Conservation (phyloP, 371 early-diverging fungal species). For the Lichtheimia ornata region DNA sequence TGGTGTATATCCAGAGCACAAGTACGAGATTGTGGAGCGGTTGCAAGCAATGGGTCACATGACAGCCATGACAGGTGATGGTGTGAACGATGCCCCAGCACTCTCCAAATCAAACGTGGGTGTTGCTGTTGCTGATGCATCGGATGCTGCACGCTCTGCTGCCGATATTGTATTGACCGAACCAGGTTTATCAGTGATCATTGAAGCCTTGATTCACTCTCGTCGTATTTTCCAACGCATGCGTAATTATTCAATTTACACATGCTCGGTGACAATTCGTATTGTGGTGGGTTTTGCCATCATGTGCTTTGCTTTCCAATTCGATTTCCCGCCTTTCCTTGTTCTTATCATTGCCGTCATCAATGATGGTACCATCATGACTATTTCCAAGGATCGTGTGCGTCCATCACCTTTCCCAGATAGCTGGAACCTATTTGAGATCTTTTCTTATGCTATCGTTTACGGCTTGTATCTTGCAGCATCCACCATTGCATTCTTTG, state of each 20-base stretch:
- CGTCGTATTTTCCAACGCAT: slow-evolving; percentile 79
- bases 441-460: slow-evolving; percentile 58
- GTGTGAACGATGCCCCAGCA: slow-evolving; percentile 97
- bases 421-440: slow-evolving; percentile 62
- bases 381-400: slow-evolving; percentile 64
- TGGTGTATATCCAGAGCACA: slow-evolving; percentile 93
- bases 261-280: slow-evolving; percentile 67
- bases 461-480: slow-evolving; percentile 61
- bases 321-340: slow-evolving; percentile 69
- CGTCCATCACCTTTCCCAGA: slow-evolving; percentile 60
- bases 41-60: slow-evolving; percentile 83
- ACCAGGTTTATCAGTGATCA: slow-evolving; percentile 78
- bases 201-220: slow-evolving; percentile 66
- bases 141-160: slow-evolving; percentile 79
- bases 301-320: slow-evolving; percentile 58
- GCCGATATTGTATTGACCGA: slow-evolving; percentile 79
- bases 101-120: slow-evolving; percentile 85
- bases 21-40: slow-evolving; percentile 91
- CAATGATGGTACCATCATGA: slow-evolving; percentile 68
- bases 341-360: slow-evolving; percentile 64
- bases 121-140: slow-evolving; percentile 83
- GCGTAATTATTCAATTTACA: slow-evolving; percentile 66
- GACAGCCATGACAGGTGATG: slow-evolving; percentile 95
- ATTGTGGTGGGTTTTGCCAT: slow-evolving; percentile 64
- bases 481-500: slow-evolving; percentile 59